Percentiles rank a stretch among this genome's conserved stretches.
Conservation (phyloP, 352 stramenopile genomes). For the Phytophthora boehmeriae region DNA sequence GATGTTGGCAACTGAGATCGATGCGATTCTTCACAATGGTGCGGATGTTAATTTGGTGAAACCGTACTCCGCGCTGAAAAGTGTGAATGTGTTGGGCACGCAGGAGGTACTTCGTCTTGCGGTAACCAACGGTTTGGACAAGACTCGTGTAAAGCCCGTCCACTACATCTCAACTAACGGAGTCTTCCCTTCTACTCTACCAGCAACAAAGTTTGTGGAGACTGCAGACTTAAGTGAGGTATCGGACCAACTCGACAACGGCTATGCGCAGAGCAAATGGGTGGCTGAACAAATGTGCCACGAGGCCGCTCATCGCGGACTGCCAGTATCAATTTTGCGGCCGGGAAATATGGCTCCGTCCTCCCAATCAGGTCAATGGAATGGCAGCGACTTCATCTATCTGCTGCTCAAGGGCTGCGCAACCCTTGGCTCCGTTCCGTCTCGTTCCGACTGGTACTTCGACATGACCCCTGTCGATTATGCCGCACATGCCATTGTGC, state of each 20-base stretch:
- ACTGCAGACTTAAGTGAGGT: conserved; percentile 60
- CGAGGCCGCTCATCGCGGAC: conserved; percentile 72
- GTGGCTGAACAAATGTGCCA: conserved; percentile 89
- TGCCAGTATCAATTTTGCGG: conserved; percentile 88
- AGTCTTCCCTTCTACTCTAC: conserved; percentile 76
- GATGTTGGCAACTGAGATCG: conserved; percentile 84
- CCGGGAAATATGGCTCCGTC: conserved; percentile 90
- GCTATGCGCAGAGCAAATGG: conserved; percentile 93
- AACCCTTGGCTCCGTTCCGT: conserved; percentile 59
- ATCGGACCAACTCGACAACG: conserved; percentile 74
- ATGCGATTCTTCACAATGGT: conserved; percentile 92
- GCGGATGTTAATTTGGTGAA: conserved; percentile 94
- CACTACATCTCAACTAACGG: conserved; percentile 93
- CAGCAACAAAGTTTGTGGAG: conserved; percentile 42
- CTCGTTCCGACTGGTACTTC: conserved; percentile 78
- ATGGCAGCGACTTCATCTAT: conserved; percentile 91
- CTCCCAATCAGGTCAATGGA: conserved; percentile 73
- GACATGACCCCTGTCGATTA: conserved; percentile 94
- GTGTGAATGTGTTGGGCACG: conserved; percentile 90
- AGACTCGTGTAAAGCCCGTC: conserved; percentile 83
- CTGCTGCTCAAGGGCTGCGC: conserved; percentile 86
- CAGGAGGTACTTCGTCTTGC: conserved; percentile 90
- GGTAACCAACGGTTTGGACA: conserved; percentile 76
- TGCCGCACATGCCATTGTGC: conserved; percentile 83
- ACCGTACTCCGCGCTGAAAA: conserved; percentile 86